Evolutionary conservation across 2,329 filamentous ascomycete genomes (phyloP), one percentile per base, ranked within the genome.

Genomic region (Hortaea werneckii): DNA sequence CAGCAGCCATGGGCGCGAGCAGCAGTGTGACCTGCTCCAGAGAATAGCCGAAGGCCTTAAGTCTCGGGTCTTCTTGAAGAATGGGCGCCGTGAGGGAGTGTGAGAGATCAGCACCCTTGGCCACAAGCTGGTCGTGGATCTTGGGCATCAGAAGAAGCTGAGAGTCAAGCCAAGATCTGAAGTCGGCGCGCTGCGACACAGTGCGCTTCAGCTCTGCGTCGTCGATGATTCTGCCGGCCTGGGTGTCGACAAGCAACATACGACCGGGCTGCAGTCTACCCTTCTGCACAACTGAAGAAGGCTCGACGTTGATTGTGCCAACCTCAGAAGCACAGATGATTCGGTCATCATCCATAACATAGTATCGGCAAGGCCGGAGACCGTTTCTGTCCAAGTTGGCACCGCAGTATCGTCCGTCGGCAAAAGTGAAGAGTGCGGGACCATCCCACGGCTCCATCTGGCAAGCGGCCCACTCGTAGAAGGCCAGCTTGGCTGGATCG

Each of bases 381-480:
- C 90, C 90, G 63, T 96, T 96, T 68, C 90, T 82, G 71, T 96
- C 90, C 26, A 96, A 77, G 66, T 95, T 96, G 55, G 90, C 90
- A 77, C 90, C 90, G 61, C 90, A 96, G 75, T 92, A 96, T 52
- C 90, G 83, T 50, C 90, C 90, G 65, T 96, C 90, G 28, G 90
- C 87, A 68, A 96, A 96, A 5, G 89, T 95, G 74, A 96, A 96
- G 29, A 96, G 79, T 46, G 90, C 90, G 30, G 90, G 90, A 12
- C 90, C 90, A 68, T 96, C 90, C 90, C 90, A 96, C 11, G 90
- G 89, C 73, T 96, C 90, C 90, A 96, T 96, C 75, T 94, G 85
- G 67, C 90, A 96, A 55, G 88, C 89, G 60, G 90, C 90, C 88
- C 90, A 96, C 67, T 96, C 89, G 70, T 96, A 96, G 70, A 95